Base-by-base conservation (phyloP, 805 yeast species). In the Starmerella bombi region DNA sequence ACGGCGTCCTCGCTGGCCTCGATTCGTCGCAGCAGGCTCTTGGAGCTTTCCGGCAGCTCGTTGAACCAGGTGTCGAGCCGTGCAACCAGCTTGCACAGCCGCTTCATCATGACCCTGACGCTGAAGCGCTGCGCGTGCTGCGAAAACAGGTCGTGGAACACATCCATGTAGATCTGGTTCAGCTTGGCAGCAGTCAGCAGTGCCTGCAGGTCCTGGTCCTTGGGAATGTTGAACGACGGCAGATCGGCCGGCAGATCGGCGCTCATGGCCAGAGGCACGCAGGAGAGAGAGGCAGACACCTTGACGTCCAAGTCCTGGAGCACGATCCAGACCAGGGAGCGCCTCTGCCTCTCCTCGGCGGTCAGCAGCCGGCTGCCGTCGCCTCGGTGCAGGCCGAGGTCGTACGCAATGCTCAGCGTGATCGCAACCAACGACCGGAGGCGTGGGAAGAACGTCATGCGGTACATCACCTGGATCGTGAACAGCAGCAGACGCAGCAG, bases 371-470 rank as follows among this genome's bases (percentile, higher is more conserved):
- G 49, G 38, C 65, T 63, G 2, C 67, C 50, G 34, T 72, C 78
- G 3, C 56, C 56, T 38, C 74, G 58, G 47, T 77, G 73, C 5
- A 79, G 59, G 0, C 81, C 81, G 52, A 74, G 50, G 30, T 72
- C 76, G 35, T 67, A 70, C 0, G 78, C 78, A 45, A 65, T 67
- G 45, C 77, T 60, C 4, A 71, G 63, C 5, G 74, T 72, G 1
- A 69, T 62, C 1, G 72, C 54, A 4, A 65, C 53, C 15, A 73
- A 48, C 37, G 64, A 58, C 39, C 60, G 64, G 37, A 31, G 49
- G 38, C 37, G 50, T 4, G 50, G 38, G 18, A 29, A 55, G 41
- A 45, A 51, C 33, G 28, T 45, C 25, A 25, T 37, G 17, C 32
- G 38, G 10, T 41, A 29, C 34, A 41, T 31, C 34, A 37, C 33